A percentile compares a stretch with the other conserved stretches of the same genome.
Evolutionary conservation across 805 yeast genomes (phyloP).

Genomic region (Saturnispora ahearnii): DNA sequence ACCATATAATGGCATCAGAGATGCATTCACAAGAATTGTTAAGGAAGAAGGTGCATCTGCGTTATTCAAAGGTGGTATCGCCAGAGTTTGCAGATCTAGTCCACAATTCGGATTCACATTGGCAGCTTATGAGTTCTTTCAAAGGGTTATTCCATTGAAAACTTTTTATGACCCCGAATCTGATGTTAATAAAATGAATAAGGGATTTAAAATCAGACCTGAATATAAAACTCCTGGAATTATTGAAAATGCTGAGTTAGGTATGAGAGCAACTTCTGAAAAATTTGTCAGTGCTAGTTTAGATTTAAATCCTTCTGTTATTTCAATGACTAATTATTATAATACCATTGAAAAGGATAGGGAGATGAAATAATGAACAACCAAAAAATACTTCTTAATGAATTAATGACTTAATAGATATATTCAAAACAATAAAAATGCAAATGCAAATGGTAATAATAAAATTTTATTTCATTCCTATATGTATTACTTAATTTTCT

Average conservation of each 20-base stretch:
- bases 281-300: constrained; percentile 25
- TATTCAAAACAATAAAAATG: not conserved
- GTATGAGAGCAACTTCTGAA: constrained; percentile 24
- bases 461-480: not conserved
- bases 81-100: constrained; percentile 88
- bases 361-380: not conserved
- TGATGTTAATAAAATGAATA: not conserved
- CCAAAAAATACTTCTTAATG: not conserved
- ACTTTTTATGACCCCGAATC: constrained; percentile 19
- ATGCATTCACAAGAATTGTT: constrained; percentile 66
- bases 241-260: constrained; percentile 19
- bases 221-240: constrained; percentile 16
- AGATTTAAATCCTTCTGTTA: constrained; percentile 24
- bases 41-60: constrained; percentile 80
- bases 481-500: not conserved
- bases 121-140: constrained; percentile 93
- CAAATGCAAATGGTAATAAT: not conserved
- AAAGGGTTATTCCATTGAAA: constrained; percentile 64
- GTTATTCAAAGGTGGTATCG: constrained; percentile 93
- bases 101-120: constrained; percentile 97
- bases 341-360: constrained; percentile 9
- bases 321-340: constrained; percentile 12
- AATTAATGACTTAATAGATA: not conserved
- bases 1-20: constrained; percentile 63
- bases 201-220: constrained; percentile 21